Conservation (phyloP, 1,284 basidiomycete species). For the Prillingera fragicola region DNA sequence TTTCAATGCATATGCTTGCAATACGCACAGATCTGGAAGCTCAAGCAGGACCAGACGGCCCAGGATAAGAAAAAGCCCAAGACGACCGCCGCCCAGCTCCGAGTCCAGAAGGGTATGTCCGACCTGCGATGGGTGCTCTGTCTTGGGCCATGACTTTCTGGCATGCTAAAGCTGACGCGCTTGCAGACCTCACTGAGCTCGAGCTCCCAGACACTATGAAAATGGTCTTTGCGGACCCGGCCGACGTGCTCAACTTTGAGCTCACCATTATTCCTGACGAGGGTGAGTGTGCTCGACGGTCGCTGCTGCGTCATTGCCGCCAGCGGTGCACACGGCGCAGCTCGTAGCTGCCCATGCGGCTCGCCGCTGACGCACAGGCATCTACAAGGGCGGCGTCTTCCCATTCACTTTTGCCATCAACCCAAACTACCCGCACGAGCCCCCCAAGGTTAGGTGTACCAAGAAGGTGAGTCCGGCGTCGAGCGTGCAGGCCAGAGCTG, state of each 20-base stretch:
- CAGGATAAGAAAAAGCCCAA: constrained; percentile 93
- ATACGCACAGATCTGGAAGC: constrained; percentile 86
- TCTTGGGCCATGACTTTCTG: not conserved
- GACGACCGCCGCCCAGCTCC: constrained; percentile 93
- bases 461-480: constrained; percentile 64
- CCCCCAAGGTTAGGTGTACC: constrained; percentile 96
- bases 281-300: constrained; percentile 54
- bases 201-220: constrained; percentile 95
- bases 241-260: constrained; percentile 91
- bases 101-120: constrained; percentile 88
- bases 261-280: constrained; percentile 95
- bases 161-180: not conserved
- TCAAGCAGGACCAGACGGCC: constrained; percentile 91
- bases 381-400: constrained; percentile 95
- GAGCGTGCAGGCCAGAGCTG: not conserved
- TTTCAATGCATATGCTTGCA: too few relatives aligned
- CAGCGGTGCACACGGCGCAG: too few relatives aligned
- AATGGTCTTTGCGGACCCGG: constrained; percentile 84
- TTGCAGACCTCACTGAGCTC: constrained; percentile 88
- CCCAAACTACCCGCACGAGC: constrained; percentile 97
- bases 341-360: not conserved
- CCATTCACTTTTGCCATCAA: constrained; percentile 92
- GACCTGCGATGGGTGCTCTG: not conserved
- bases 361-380: constrained; percentile 57
- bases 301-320: not conserved